Percentiles rank a stretch among this genome's conserved stretches.
Conservation (phyloP, 345 rosid species). For the Bretschneidera sinensis region DNA sequence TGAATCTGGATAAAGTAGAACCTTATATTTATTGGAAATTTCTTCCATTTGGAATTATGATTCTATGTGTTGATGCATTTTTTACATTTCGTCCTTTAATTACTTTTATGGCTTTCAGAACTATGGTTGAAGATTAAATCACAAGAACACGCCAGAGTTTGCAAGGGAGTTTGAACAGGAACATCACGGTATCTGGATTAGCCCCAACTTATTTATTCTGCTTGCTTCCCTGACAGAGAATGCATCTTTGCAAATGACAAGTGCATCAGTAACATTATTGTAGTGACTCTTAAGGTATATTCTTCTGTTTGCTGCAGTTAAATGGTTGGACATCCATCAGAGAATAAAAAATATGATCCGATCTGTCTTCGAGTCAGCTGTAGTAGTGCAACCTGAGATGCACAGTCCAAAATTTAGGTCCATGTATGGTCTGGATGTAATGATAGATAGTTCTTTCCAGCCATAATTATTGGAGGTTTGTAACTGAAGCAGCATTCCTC, state of each 20-base stretch:
- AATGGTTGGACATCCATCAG: conserved; percentile 74
- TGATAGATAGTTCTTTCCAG: conserved; percentile 72
- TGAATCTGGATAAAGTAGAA: no score
- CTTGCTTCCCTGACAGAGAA: not conserved
- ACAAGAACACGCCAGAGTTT: conserved; percentile 76
- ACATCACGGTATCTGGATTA: conserved; percentile 67
- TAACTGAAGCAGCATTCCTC: conserved; percentile 11
- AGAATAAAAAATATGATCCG: conserved; percentile 57
- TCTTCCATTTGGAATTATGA: not conserved
- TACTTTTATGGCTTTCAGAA: conserved; percentile 49
- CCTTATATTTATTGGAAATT: not conserved
- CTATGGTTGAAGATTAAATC: conserved; percentile 72
- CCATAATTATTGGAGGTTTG: conserved; percentile 91
- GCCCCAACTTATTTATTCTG: conserved; percentile 1
- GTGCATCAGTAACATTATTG: not conserved
- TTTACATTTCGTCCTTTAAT: conserved; percentile 8
- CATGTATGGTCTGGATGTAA: conserved; percentile 87
- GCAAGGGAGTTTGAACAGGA: conserved; percentile 77
- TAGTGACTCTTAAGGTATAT: not conserved
- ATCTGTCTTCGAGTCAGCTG: conserved; percentile 80
- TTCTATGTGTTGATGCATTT: not conserved
- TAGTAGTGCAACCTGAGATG: conserved; percentile 82
- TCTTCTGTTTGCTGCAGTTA: conserved; percentile 44
- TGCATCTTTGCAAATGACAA: not conserved
- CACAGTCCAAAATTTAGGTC: conserved; percentile 71